Base-by-base conservation (phyloP, 805 yeast species). In the Candida xiaguanensis region DNA sequence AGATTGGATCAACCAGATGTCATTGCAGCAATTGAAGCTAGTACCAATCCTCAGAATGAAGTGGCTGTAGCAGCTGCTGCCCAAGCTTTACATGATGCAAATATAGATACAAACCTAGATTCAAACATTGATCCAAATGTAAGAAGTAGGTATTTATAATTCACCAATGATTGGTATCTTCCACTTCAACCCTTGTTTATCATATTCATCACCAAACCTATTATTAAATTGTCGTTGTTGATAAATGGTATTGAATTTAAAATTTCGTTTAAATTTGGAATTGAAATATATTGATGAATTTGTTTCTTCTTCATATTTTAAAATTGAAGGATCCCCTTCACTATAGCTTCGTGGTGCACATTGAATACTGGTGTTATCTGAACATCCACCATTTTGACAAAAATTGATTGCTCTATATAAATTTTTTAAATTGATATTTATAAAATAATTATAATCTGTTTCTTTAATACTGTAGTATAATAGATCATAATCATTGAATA, bases 361-460 rank as follows among this genome's bases (percentile, higher is more conserved):
- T 32, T 44, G 51, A 17, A 47, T 34, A 33, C 51, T 48, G 8
- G 42, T 30, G 28, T 47, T 43, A 28, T 48, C 54, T 19, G 44
- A 40, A 16, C 39, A 40, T 8, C 53, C 59, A 5, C 58, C 58
- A 41, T 52, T 56, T 39, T 65, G 70, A 14, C 60, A 64, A 32
- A 54, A 46, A 34, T 70, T 62, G 30, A 76, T 57, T 2, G 75
- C 74, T 44, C 67, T 68, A 52, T 73, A 74, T 8, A 75, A 55
- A 33, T 67, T 65, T 38, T 73, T 72, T 29, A 75, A 53, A 4
- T 76, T 67, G 6, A 67, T 48, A 46, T 76, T 74, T 13, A 75
- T 68, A 45, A 75, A 51, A 45, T 53, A 44, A 56, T 70, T 54
- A 46, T 64, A 68, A 42, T 68, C 62, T 1, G 66, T 63, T 41